phyloP scores from a whole-genome alignment of 108 stramenopile species.

The Aureococcus anophagefferens region DNA sequence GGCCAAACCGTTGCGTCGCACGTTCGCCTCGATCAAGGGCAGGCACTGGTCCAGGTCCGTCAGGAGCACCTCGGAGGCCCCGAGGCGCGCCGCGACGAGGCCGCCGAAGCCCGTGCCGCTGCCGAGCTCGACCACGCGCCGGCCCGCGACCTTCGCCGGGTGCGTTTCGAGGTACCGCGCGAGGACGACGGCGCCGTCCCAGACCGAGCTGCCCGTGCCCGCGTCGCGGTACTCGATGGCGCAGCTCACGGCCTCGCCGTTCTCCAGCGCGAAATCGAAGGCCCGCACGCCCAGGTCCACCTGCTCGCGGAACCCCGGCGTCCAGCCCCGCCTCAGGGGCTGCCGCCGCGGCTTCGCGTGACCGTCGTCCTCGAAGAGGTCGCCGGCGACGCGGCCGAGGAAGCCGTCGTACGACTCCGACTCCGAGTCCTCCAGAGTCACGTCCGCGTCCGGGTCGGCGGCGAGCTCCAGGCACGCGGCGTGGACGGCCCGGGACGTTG shows the following conservation, averaged over 20 bases:
- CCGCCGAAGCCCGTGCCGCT: constrained; percentile 15
- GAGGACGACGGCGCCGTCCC: constrained; percentile 9
- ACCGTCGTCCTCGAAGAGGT: not conserved
- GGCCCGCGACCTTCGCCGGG: constrained; percentile 2
- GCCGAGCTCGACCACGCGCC: constrained; percentile 11
- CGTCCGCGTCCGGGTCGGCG: too few species aligned
- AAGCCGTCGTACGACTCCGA: too few species aligned
- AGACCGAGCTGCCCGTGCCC: not conserved
- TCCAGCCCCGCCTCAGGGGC: not conserved
- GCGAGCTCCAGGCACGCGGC: too few species aligned
- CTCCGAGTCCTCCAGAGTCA: too few species aligned
- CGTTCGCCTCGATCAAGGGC: not conserved
- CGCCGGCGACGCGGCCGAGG: too few species aligned
- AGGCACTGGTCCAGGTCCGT: constrained; percentile 3
- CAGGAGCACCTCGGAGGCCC: not conserved
- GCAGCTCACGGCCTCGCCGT: not conserved
- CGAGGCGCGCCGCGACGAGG: not conserved
- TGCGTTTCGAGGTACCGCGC: not conserved
- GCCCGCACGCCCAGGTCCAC: not conserved
- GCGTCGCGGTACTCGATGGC: not conserved
- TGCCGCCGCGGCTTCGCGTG: not conserved
- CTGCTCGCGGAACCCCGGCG: not conserved
- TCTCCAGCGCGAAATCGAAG: not conserved
- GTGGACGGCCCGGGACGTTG: too few species aligned
- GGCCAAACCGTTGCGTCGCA: too few species aligned